phyloP scores from a whole-genome alignment of 176 grass and related monocot species.

The Lolium perenne region DNA sequence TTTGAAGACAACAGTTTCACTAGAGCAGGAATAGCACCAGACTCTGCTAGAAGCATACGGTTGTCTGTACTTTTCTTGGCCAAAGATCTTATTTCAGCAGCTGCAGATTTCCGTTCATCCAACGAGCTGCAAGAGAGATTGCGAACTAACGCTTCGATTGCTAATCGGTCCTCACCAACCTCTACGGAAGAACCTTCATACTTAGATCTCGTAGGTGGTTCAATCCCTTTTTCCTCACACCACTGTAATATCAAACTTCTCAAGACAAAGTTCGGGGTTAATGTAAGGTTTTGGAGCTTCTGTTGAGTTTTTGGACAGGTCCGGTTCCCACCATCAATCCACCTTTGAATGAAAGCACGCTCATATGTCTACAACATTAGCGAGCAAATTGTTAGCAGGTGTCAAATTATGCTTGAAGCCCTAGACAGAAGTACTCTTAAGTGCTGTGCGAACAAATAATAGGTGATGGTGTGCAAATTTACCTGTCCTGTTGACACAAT shows the following conservation, averaged over 20 bases:
- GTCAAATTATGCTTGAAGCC: constrained; percentile 33
- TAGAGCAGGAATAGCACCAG: constrained; percentile 80
- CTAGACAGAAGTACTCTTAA: not conserved
- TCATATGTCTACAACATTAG: constrained; percentile 80
- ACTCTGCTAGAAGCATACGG: constrained; percentile 83
- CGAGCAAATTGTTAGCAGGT: constrained; percentile 33
- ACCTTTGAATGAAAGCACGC: constrained; percentile 88
- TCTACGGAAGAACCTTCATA: constrained; percentile 74
- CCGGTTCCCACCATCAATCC: constrained; percentile 89
- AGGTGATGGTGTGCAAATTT: constrained; percentile 21
- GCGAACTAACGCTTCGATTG: constrained; percentile 70
- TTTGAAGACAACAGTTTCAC: constrained; percentile 76
- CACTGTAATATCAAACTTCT: constrained; percentile 92
- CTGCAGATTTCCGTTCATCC: constrained; percentile 80
- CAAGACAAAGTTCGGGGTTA: constrained; percentile 92
- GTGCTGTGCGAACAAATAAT: not conserved
- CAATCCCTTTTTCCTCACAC: constrained; percentile 84
- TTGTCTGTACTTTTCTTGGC: constrained; percentile 95
- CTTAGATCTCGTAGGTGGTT: constrained; percentile 72
- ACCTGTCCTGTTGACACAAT: constrained; percentile 99
- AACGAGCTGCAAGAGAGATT: constrained; percentile 73
- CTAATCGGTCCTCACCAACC: constrained; percentile 64
- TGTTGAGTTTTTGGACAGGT: constrained; percentile 97
- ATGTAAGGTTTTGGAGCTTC: constrained; percentile 83
- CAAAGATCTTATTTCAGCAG: constrained; percentile 86